These are phyloP conservation scores for Ogataea polymorpha DNA, from an alignment of 805 yeast genomes.

Conservation along the genomic window DNA sequence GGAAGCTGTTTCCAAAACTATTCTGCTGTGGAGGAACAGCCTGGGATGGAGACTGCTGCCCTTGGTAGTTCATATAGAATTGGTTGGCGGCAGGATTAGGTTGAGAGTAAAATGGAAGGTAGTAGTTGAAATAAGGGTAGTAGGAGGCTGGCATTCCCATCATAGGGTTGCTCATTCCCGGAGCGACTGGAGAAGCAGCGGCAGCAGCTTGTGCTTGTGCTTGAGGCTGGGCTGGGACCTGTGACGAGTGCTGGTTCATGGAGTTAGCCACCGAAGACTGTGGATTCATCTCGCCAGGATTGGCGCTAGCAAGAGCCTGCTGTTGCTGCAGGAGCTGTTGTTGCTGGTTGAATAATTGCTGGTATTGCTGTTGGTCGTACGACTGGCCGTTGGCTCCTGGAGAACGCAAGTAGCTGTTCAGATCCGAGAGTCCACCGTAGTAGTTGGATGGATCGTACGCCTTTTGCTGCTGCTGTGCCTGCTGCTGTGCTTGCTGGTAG, in stretches of 20 bases:
- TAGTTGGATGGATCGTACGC: slow-evolving; percentile 19
- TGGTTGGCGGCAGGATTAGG: slow-evolving; percentile 30
- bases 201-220: slow-evolving; percentile 20
- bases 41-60: slow-evolving; percentile 25
- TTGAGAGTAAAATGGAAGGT: slow-evolving; percentile 29
- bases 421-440: slow-evolving; percentile 25
- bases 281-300: slow-evolving; percentile 15
- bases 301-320: slow-evolving; percentile 15
- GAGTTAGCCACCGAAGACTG: slow-evolving; percentile 22
- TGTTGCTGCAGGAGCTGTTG: slow-evolving; percentile 21
- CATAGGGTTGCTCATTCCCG: slow-evolving; percentile 29
- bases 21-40: slow-evolving; percentile 21
- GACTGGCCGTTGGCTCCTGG: slow-evolving; percentile 25
- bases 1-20: slow-evolving; percentile 23
- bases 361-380: slow-evolving; percentile 27
- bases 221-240: slow-evolving; percentile 15
- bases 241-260: slow-evolving; percentile 14
- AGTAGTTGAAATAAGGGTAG: slow-evolving; percentile 34
- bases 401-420: slow-evolving; percentile 27
- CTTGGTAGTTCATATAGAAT: slow-evolving; percentile 27
- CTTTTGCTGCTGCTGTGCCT: slow-evolving; percentile 17
- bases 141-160: slow-evolving; percentile 31
- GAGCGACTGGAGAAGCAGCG: slow-evolving; percentile 19
- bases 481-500: slow-evolving; percentile 17
- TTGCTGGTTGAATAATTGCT: slow-evolving; percentile 23